Evolutionary conservation across 2,329 filamentous ascomycete genomes (phyloP), one percentile per base, ranked within the genome.

Genomic region (Fusarium buxicola): DNA sequence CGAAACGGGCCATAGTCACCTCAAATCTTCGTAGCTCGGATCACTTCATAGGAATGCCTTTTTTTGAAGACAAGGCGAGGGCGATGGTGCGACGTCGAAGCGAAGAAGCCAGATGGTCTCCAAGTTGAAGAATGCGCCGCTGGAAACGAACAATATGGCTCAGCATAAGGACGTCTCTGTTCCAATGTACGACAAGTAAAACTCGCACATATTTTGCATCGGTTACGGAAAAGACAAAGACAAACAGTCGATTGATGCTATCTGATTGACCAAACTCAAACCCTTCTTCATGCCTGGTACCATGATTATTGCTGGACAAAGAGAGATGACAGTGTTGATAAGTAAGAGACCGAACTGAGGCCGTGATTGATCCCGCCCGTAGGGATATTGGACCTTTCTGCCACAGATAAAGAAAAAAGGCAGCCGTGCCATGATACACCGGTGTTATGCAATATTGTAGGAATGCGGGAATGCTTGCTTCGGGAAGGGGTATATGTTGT

Each of bases 381-480:
- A 44, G 49, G 49, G 32, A 38, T 46, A 45, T 39, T 32, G 21
- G 61, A 46, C 51, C 54, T 44, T 50, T 43, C 44, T 65, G 40
- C 51, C 61, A 62, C 43, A 32, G 49, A 24, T 48, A 28, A 41
- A 62, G 21, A 35, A n/a, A 13, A 65, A 63, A 46, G 41, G 59
- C 55, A 48, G 62, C 61, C 62, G 54, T 43, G 58, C 48, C 47
- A 58, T 25, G 35, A 61, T 65, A 46, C 58, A 65, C 62, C 58
- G 31, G 43, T 58, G 58, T 45, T 59, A 65, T 65, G 62, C 62
- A 58, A 62, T 40, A 46, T 57, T 31, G 41, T 36, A 49, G 39
- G 60, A 69, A 55, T 40, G 51, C 36, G 55, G 47, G 52, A 50
- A 55, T 52, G 56, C 44, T 65, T 66, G 58, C 56, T 69, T 63